These are phyloP conservation scores for Carex littledalei DNA, from an alignment of 176 grass and related monocot species.

Conservation along the genomic window DNA sequence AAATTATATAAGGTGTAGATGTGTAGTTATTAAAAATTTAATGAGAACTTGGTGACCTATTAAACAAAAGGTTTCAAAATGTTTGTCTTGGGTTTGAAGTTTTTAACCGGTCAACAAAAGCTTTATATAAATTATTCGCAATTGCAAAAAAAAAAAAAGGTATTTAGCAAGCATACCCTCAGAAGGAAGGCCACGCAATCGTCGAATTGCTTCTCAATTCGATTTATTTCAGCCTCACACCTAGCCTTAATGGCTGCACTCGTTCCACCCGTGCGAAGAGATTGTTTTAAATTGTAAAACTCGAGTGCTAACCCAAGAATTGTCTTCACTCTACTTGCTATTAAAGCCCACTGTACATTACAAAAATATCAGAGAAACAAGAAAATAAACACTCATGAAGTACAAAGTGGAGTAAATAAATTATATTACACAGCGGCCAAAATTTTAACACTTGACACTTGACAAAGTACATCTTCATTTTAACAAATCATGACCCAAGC, in stretches of 20 bases:
- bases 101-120: background rate
- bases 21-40: background rate
- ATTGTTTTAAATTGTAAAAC: conserved; percentile 73
- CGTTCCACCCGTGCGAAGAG: conserved; percentile 52
- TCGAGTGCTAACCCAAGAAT: conserved; percentile 90
- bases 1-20: background rate
- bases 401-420: background rate
- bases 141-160: background rate
- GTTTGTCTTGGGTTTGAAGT: background rate
- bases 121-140: background rate
- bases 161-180: conserved; percentile 31
- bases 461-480: background rate
- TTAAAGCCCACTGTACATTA: conserved; percentile 59
- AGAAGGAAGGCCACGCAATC: conserved; percentile 81
- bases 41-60: background rate
- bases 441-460: background rate
- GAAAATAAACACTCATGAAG: background rate
- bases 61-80: background rate
- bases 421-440: background rate
- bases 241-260: conserved; percentile 60
- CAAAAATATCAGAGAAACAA: background rate
- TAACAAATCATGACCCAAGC: background rate
- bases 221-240: conserved; percentile 81
- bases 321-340: conserved; percentile 82
- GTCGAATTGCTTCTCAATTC: conserved; percentile 94